Evolutionary conservation across 331 rosid species (phyloP).

Genomic region (Pyracantha coccinea): DNA sequence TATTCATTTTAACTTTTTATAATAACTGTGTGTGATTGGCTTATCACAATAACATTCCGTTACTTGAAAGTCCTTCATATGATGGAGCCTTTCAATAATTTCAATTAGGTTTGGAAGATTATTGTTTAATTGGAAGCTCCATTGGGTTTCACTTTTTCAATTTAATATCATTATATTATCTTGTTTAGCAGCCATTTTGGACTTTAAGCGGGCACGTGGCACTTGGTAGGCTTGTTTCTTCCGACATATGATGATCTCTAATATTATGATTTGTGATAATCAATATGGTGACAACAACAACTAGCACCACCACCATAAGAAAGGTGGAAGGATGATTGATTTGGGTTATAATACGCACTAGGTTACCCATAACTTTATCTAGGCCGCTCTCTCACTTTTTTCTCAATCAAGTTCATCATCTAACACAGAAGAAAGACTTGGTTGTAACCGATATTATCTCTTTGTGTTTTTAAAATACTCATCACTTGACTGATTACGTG

Average conservation of each 20-base stretch:
- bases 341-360: background rate
- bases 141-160: background rate
- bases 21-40: no score
- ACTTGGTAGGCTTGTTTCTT: background rate
- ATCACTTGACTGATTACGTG: no score
- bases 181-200: conserved; percentile 1
- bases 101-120: background rate
- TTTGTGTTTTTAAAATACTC: no score
- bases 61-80: no score
- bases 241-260: background rate
- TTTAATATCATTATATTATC: background rate
- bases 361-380: background rate
- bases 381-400: background rate
- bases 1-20: no score
- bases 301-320: background rate
- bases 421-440: no score
- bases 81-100: background rate
- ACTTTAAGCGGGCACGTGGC: background rate
- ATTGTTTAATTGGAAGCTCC: background rate
- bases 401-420: background rate
- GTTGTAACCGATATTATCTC: no score
- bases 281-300: background rate
- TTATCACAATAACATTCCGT: no score
- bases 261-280: background rate
- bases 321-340: background rate